These are phyloP conservation scores for Trichophyton simii DNA, from an alignment of 2,329 filamentous ascomycete species.

Conservation along the genomic window DNA sequence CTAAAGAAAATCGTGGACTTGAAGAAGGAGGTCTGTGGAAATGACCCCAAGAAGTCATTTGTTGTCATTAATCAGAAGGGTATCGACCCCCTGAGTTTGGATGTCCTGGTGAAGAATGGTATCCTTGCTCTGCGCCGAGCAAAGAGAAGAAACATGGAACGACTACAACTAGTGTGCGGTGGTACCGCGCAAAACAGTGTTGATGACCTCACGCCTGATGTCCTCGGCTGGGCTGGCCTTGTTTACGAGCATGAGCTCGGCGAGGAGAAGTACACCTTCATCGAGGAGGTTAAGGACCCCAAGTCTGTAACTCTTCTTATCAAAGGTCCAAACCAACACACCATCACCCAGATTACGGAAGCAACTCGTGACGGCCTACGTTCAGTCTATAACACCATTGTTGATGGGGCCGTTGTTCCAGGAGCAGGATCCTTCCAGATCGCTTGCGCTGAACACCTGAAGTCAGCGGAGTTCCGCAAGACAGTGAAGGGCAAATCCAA, in stretches of 20 bases:
- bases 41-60: slow-evolving; percentile 86
- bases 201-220: slow-evolving; percentile 74
- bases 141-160: slow-evolving; percentile 98
- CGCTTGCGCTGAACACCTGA: slow-evolving; percentile 75
- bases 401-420: slow-evolving; percentile 90
- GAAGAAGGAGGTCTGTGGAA: slow-evolving; percentile 94
- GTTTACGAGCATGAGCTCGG: slow-evolving; percentile 96
- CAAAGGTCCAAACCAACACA: slow-evolving; percentile 95
- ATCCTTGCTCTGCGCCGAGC: slow-evolving; percentile 88
- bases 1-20: slow-evolving; percentile 93
- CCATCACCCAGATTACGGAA: slow-evolving; percentile 91
- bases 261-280: slow-evolving; percentile 98
- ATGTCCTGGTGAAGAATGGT: slow-evolving; percentile 94
- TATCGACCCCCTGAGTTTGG: slow-evolving; percentile 89
- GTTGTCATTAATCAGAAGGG: slow-evolving; percentile 99
- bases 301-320: slow-evolving; percentile 97
- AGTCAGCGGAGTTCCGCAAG: slow-evolving; percentile 74
- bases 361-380: slow-evolving; percentile 88
- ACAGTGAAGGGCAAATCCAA: slow-evolving; percentile 96
- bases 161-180: slow-evolving; percentile 86
- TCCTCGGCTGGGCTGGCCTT: slow-evolving; percentile 87
- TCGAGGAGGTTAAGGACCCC: slow-evolving; percentile 96
- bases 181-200: slow-evolving; percentile 90
- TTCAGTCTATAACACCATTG: slow-evolving; percentile 98
- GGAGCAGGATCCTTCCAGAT: slow-evolving; percentile 94